These are phyloP conservation scores for Fusarium pseudocircinatum DNA, from an alignment of 2,329 filamentous ascomycete genomes.

Conservation along the genomic window DNA sequence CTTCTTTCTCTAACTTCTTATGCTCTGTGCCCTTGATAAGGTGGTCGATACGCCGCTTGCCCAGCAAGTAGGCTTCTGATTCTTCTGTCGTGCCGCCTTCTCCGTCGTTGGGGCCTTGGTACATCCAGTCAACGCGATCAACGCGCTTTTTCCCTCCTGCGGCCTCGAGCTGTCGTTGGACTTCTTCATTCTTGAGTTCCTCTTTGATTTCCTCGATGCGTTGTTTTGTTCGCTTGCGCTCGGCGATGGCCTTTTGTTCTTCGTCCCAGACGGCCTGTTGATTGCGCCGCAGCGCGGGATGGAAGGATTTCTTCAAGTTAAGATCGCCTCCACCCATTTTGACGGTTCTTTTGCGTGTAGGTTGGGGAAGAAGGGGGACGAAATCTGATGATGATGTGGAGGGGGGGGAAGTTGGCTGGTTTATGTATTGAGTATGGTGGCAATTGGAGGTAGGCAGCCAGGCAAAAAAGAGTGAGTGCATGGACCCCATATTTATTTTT, in stretches of 20 bases:
- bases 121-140: slow-evolving; percentile 98
- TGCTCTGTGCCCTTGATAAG: slow-evolving; percentile 80
- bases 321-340: slow-evolving; percentile 91
- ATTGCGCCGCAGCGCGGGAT: slow-evolving; percentile 90
- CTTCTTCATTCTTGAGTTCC: slow-evolving; percentile 90
- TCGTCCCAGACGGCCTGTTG: slow-evolving; percentile 91
- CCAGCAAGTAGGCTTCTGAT: slow-evolving; percentile 91
- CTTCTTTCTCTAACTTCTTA: slow-evolving; percentile 82
- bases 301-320: slow-evolving; percentile 95
- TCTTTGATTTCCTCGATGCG: slow-evolving; percentile 93
- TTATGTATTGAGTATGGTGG: slow-evolving; percentile 19
- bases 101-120: slow-evolving; percentile 83
- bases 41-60: slow-evolving; percentile 90
- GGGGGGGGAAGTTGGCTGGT: not conserved
- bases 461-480: not conserved
- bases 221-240: slow-evolving; percentile 93
- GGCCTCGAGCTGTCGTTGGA: slow-evolving; percentile 88
- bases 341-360: slow-evolving; percentile 48
- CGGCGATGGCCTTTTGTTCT: slow-evolving; percentile 90
- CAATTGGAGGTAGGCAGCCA: slow-evolving; percentile 23
- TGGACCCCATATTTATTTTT: not conserved
- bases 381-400: not conserved
- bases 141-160: slow-evolving; percentile 83
- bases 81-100: slow-evolving; percentile 84
- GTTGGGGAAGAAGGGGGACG: not conserved